phyloP scores from a whole-genome alignment of 1,284 basidiomycete genomes.

The Stygiomarasmius scandens region DNA sequence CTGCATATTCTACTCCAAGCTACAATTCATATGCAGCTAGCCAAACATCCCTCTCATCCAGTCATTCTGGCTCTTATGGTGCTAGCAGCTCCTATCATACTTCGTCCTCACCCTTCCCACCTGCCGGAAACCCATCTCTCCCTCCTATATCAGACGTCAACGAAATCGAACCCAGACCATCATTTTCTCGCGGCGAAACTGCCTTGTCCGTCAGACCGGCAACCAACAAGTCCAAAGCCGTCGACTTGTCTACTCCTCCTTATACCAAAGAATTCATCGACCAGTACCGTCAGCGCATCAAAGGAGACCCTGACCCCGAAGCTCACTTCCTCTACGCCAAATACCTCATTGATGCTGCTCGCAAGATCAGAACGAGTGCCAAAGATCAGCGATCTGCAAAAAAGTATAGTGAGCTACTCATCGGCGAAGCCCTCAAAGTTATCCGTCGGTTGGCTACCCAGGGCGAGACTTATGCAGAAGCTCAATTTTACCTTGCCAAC shows the following conservation, averaged over 20 bases:
- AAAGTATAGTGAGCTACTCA: slow-evolving; percentile 89
- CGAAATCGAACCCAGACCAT: slow-evolving; percentile 60
- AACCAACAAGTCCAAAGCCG: slow-evolving; percentile 77
- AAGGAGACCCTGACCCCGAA: slow-evolving; percentile 96
- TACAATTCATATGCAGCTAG: slow-evolving; percentile 18
- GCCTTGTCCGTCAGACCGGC: slow-evolving; percentile 60
- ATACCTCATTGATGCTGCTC: slow-evolving; percentile 99
- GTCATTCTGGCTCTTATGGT: slow-evolving; percentile 14
- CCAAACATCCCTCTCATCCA: slow-evolving; percentile 13
- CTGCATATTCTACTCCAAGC: slow-evolving; percentile 2
- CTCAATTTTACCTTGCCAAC: slow-evolving; percentile 99
- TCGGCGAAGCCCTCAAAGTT: slow-evolving; percentile 90
- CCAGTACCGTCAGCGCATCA: slow-evolving; percentile 95
- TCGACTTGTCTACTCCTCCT: slow-evolving; percentile 85
- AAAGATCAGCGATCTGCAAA: slow-evolving; percentile 81
- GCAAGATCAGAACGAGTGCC: slow-evolving; percentile 76
- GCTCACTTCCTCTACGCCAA: slow-evolving; percentile 98
- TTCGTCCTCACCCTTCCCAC: slow-evolving; percentile 12
- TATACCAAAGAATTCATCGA: slow-evolving; percentile 98
- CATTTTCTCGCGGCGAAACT: slow-evolving; percentile 59
- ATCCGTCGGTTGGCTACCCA: slow-evolving; percentile 91
- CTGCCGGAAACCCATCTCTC: slow-evolving; percentile 7
- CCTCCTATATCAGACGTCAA: slow-evolving; percentile 14
- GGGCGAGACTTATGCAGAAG: slow-evolving; percentile 89
- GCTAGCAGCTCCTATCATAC: slow-evolving; percentile 10